Evolutionary conservation across 208 protist species (phyloP).

Genomic region (Trypanosoma caninum): DNA sequence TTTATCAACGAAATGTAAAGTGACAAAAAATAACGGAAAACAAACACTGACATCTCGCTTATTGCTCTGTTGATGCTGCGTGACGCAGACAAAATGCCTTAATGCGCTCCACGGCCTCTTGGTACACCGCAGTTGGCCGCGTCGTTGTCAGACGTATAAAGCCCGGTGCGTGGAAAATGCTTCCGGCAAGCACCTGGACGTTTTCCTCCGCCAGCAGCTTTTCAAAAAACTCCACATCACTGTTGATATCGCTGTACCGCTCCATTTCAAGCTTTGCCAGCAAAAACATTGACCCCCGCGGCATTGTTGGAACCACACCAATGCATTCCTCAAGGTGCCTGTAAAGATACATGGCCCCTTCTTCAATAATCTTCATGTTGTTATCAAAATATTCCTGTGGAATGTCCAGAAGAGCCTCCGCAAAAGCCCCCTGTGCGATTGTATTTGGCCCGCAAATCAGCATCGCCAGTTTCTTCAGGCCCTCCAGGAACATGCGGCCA

Average conservation of each 20-base stretch:
- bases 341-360: slow-evolving; percentile 47
- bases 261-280: slow-evolving; percentile 80
- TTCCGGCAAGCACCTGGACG: slow-evolving; percentile 66
- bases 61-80: no score
- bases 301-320: slow-evolving; percentile 59
- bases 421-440: slow-evolving; percentile 82
- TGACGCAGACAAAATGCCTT: slow-evolving; percentile 41
- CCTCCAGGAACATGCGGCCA: slow-evolving; percentile 30
- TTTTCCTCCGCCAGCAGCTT: slow-evolving; percentile 59
- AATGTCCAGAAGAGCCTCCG: slow-evolving; percentile 72
- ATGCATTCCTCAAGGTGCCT: slow-evolving; percentile 3
- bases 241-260: slow-evolving; percentile 50
- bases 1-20: no score
- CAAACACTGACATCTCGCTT: no score
- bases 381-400: slow-evolving; percentile 43
- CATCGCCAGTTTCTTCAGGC: slow-evolving; percentile 50
- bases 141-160: slow-evolving; percentile 79
- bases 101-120: slow-evolving; percentile 59
- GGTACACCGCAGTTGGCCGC: slow-evolving; percentile 44
- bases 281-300: slow-evolving; percentile 84
- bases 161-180: slow-evolving; percentile 51
- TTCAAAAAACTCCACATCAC: slow-evolving; percentile 72
- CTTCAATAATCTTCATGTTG: slow-evolving; percentile 32
- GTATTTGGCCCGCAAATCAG: slow-evolving; percentile 90
- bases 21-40: no score